phyloP scores from a whole-genome alignment of 768 basidiomycete species.

The Trametes cubensis region DNA sequence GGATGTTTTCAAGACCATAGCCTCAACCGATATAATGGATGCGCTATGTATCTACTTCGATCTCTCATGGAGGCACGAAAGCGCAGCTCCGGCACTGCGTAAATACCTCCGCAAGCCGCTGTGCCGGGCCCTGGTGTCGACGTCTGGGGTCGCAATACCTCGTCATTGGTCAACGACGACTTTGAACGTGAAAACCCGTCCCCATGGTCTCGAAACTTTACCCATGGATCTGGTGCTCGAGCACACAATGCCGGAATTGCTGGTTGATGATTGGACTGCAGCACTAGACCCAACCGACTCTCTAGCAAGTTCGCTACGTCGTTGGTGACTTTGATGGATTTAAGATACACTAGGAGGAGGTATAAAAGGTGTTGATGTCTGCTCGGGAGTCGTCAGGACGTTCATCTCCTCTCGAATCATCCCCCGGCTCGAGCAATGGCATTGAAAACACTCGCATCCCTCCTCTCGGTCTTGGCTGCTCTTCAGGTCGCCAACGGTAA shows the following conservation, averaged over 20 bases:
- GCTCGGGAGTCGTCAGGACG: slow-evolving; percentile 10
- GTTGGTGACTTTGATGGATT: not conserved
- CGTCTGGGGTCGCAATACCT: not conserved
- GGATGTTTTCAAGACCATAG: not conserved
- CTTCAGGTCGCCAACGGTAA: slow-evolving; percentile 26
- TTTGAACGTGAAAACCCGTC: not conserved
- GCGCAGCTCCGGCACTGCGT: not conserved
- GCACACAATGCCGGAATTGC: slow-evolving; percentile 6
- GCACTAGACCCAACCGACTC: not conserved
- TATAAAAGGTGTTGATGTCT: slow-evolving; percentile 12
- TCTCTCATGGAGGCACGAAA: not conserved
- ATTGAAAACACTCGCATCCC: slow-evolving; percentile 25
- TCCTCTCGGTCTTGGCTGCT: slow-evolving; percentile 27
- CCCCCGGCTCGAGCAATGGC: slow-evolving; percentile 25
- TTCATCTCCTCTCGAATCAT: not conserved
- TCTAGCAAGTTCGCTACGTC: slow-evolving; percentile 6
- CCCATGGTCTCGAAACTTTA: not conserved
- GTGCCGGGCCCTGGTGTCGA: not conserved
- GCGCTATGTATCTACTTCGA: not conserved
- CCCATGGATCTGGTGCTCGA: not conserved
- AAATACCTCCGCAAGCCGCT: not conserved
- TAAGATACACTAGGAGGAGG: not conserved
- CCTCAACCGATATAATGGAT: not conserved
- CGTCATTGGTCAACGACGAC: not conserved
- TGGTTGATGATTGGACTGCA: slow-evolving; percentile 1